Evolutionary conservation across 1,284 basidiomycete species (phyloP), one percentile per base, ranked within the genome.

Genomic region (Ceratobasidium sp.): DNA sequence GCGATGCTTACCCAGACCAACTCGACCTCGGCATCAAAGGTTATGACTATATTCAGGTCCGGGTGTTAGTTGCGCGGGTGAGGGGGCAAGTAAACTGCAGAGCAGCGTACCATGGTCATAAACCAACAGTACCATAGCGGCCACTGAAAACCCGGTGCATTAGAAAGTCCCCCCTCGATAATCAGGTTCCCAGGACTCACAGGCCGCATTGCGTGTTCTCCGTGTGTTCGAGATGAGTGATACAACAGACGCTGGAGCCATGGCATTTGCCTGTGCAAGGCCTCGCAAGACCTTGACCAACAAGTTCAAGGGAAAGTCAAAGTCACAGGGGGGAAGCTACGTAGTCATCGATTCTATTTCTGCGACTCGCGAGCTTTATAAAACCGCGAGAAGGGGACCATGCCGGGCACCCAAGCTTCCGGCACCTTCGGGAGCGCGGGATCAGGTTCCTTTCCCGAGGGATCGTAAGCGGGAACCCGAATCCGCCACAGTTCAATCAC

Each of bases 401-500:
- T 51, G 64, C 28, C 56, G 64, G 53, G 38, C 69, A 71, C 44
- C 64, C 69, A 61, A 40, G 69, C 69, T 71, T 71, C 69, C 58
- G 69, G 69, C 56, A 58, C 69, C 53, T 61, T 61, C 46, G 46
- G 28, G 38, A 33, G 58, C 51, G 58, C 28, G 23, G 16, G 56
- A 70, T 71, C 69, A 71, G 58, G 46, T 71, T 51, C 33, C 33
- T 54, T 70, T 70, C 42, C 67, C 56, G 56, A 70, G 49, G 21
- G 67, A 70, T 70, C 58, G 58, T 71, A 71, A 71, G 69, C 69
- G 69, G 69, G 46, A 71, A 71, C 21, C 25, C 49, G 56, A 40
- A 36, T 16, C 28, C 23, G 28, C 30, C 38, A 66, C 44, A 21
- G 54, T 38, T 61, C 46, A 71, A 71, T 71, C 69, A 71, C 69